Evolutionary conservation across 1,139 yeast genomes (phyloP), one percentile per base, ranked within the genome.

Genomic region (Candida glucosophila): DNA sequence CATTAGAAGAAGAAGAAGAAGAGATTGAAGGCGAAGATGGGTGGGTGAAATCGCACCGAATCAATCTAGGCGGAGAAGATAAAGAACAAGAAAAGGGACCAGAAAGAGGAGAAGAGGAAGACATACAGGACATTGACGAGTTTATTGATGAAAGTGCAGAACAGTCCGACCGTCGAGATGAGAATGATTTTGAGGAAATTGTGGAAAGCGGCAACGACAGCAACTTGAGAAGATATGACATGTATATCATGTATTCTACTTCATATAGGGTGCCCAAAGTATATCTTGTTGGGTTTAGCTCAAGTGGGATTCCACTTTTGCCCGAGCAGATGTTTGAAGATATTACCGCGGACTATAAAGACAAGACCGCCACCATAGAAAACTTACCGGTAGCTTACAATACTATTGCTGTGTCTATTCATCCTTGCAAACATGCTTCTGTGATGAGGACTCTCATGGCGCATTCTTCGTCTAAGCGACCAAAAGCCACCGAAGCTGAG

Each of bases 331-430:
- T 90, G 97, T 86, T 86, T 56, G 92, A 88, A 44, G 99, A 90
- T 49, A 85, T 90, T 27, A 73, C 88, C 7, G 72, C 79, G 19
- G 99, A 90, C 49, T 90, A 90, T 53, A 73, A 90, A 44, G 88
- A 88, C 45, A 90, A 90, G 54, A 92, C 99, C 0, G 98, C 92
- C 16, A 90, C 99, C 1, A 88, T 90, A 35, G 99, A 90, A 52
- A 75, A 73, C 36, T 77, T 94, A 5, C 98, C 98, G 4, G 88
- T 88, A 41, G 66, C 77, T 29, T 73, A 70, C 29, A 75, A 77
- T 44, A 72, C 90, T 19, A 81, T 92, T 0, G 69, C 92, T 12
- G 88, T 92, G 5, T 83, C 95, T 6, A 88, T 90, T 28, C 99
- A 90, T 48, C 99, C 99, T 2, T 90, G 99, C 50, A 77, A 79